Evolutionary conservation across 768 basidiomycete genomes (phyloP).

Genomic region (Plicaturopsis crispa): DNA sequence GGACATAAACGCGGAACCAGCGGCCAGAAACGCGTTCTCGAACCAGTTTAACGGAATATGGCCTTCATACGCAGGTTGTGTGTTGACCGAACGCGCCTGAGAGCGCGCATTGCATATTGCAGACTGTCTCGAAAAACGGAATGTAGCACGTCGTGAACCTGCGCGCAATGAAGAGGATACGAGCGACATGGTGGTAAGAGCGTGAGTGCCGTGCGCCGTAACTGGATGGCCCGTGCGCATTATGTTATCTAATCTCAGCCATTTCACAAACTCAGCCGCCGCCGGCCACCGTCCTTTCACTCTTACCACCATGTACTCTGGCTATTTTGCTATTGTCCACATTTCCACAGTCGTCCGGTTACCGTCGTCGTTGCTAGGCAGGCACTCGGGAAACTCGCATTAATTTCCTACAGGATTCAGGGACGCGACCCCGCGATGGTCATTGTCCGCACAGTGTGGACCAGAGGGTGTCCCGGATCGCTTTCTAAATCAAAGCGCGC

Average conservation of each 20-base stretch:
- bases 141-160: slow-evolving; percentile 17
- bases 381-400: no score
- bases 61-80: slow-evolving; percentile 55
- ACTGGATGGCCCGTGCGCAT: neutral
- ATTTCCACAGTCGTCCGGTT: no score
- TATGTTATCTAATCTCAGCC: neutral
- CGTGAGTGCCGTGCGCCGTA: neutral
- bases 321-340: no score
- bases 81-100: neutral
- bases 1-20: slow-evolving; percentile 80
- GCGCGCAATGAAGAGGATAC: neutral
- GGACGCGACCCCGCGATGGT: no score
- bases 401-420: no score
- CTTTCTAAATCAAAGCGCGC: no score
- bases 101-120: neutral
- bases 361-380: no score
- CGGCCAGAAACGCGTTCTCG: slow-evolving; percentile 79
- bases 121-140: slow-evolving; percentile 7
- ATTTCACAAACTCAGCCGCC: neutral
- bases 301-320: no score
- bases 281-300: neutral
- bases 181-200: neutral
- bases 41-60: slow-evolving; percentile 78
- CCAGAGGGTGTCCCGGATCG: no score
- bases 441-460: no score